A percentile compares a stretch with the other conserved stretches of the same genome.
These are phyloP conservation scores for Hygrophorus pudorinus DNA, from an alignment of 768 basidiomycete genomes.

Conservation along the genomic window DNA sequence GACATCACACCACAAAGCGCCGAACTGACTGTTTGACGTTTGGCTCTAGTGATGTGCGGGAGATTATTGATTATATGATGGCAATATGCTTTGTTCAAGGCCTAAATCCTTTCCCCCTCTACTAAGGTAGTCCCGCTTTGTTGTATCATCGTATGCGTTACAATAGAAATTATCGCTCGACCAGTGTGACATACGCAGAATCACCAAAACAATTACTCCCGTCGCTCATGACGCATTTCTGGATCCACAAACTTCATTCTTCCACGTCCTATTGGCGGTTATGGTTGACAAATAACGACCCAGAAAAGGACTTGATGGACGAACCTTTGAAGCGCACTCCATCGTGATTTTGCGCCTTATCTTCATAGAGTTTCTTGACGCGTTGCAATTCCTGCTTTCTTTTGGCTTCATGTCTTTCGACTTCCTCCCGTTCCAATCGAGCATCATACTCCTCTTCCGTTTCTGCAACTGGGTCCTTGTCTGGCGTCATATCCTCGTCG, in stretches of 20 bases:
- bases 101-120: no score
- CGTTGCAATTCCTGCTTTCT: constrained; percentile 39
- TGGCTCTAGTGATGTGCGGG: no score
- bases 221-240: constrained; percentile 18
- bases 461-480: constrained; percentile 27
- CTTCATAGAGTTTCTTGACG: constrained; percentile 30
- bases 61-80: no score
- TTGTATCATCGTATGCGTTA: no score
- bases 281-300: constrained; percentile 1
- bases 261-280: constrained; percentile 38
- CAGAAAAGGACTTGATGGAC: constrained; percentile 2
- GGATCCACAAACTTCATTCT: constrained; percentile 63
- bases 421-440: constrained; percentile 57
- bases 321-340: constrained; percentile 61
- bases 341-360: constrained; percentile 21
- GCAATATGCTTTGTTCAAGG: no score
- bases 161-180: no score
- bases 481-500: constrained; percentile 4
- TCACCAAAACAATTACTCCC: constrained; percentile 27
- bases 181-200: no score
- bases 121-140: no score
- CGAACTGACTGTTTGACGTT: no score
- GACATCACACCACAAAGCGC: no score
- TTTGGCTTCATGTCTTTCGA: constrained; percentile 40
- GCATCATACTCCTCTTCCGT: constrained; percentile 70